Conservation (phyloP, 2,329 filamentous ascomycete species). For the Lasiodiplodia citricola region DNA sequence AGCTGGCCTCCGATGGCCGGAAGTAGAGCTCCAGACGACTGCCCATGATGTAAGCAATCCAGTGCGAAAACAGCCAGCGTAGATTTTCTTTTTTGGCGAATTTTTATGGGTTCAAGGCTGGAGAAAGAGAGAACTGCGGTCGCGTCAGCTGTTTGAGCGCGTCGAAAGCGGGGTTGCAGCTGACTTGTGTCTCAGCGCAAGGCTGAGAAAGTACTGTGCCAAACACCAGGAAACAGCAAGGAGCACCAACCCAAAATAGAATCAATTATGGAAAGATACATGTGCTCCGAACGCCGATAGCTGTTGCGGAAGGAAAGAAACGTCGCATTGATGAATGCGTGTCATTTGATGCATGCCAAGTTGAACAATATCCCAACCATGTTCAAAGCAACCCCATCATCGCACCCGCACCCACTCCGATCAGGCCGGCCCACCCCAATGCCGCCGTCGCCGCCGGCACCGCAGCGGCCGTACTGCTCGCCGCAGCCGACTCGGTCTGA, state of each 20-base stretch:
- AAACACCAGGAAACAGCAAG: no score
- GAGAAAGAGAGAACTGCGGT: no score
- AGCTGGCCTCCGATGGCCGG: no score
- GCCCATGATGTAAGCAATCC: no score
- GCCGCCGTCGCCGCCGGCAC: conserved; percentile 1
- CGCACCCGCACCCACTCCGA: conserved; percentile 1
- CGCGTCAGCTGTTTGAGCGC: no score
- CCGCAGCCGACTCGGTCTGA: not conserved
- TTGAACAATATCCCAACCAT: not conserved
- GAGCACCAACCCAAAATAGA: not conserved
- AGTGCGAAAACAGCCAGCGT: no score
- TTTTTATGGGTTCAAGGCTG: no score
- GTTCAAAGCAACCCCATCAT: conserved; percentile 7
- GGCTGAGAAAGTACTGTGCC: no score
- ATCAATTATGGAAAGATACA: not conserved
- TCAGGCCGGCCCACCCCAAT: not conserved
- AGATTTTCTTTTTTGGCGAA: no score
- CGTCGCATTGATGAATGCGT: not conserved
- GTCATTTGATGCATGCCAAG: not conserved
- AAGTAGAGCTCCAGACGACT: no score
- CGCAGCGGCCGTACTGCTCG: conserved; percentile 4
- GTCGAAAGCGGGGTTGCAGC: no score
- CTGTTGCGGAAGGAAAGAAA: not conserved
- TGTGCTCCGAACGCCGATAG: not conserved
- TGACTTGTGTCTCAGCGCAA: no score